Conservation (phyloP, 768 basidiomycete species). For the Trichaptum fuscoviolaceum region DNA sequence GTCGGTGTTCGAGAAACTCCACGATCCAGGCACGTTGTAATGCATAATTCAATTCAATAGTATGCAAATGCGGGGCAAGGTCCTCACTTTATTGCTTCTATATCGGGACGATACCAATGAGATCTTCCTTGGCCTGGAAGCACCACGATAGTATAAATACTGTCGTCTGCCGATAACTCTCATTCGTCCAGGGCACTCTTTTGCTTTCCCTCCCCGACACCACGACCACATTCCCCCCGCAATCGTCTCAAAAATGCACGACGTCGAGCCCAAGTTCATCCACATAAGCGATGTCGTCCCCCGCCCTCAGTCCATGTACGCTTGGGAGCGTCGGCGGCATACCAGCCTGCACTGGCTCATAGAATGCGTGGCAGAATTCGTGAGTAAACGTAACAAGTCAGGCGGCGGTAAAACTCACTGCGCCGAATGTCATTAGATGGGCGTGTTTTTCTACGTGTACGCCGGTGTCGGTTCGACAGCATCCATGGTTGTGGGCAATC, state of each 20-base stretch:
- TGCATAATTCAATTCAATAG: not conserved
- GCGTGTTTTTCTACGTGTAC: constrained; percentile 58
- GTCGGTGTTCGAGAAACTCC: not conserved
- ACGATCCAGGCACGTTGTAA: not conserved
- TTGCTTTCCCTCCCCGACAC: not conserved
- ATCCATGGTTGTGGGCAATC: constrained; percentile 42
- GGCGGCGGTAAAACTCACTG: no score
- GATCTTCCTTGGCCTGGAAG: not conserved
- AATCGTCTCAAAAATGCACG: not conserved
- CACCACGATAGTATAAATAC: not conserved
- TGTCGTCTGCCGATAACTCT: not conserved
- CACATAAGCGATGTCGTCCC: constrained; percentile 21
- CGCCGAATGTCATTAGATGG: constrained; percentile 32
- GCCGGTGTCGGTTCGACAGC: constrained; percentile 53
- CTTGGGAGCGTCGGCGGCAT: constrained; percentile 25
- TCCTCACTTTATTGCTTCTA: not conserved
- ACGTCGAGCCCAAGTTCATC: constrained; percentile 9
- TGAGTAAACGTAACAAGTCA: constrained; percentile 21
- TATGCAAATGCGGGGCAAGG: not conserved
- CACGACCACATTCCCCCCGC: no score
- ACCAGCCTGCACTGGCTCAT: constrained; percentile 44
- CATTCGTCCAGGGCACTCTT: not conserved
- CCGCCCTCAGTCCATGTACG: constrained; percentile 14
- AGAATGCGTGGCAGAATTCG: constrained; percentile 59
- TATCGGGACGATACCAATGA: not conserved